A percentile compares a stretch with the other conserved stretches of the same genome.
phyloP scores from a whole-genome alignment of 2,329 filamentous ascomycete genomes.

The Phaeosphaeriaceae sp. region DNA sequence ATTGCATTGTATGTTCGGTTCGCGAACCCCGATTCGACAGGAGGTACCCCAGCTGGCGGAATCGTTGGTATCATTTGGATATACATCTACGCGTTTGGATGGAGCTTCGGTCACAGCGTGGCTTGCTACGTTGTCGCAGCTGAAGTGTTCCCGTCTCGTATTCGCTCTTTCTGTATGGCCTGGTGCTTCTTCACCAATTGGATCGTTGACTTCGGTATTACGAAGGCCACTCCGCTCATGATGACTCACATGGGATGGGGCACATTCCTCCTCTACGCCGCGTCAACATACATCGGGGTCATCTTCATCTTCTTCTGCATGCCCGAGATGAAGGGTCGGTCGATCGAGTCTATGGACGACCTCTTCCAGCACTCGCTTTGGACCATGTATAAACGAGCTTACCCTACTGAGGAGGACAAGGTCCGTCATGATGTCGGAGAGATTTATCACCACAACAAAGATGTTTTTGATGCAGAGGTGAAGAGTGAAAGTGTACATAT shows the following conservation, averaged over 20 bases:
- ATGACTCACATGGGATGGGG: slow-evolving; percentile 49
- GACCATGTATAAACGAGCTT: slow-evolving; percentile 53
- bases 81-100: slow-evolving; percentile 43
- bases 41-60: slow-evolving; percentile 50
- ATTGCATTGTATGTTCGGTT: slow-evolving; percentile 48
- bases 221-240: slow-evolving; percentile 43
- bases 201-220: slow-evolving; percentile 43
- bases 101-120: slow-evolving; percentile 39
- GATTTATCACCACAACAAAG: slow-evolving; percentile 7
- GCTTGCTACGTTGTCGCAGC: slow-evolving; percentile 38
- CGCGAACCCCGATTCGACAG: slow-evolving; percentile 34
- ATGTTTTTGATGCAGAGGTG: slow-evolving; percentile 12
- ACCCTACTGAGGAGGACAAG: slow-evolving; percentile 48
- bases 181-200: slow-evolving; percentile 41
- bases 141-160: slow-evolving; percentile 40
- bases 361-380: slow-evolving; percentile 48
- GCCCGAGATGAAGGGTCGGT: slow-evolving; percentile 41
- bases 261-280: slow-evolving; percentile 47
- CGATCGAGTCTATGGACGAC: slow-evolving; percentile 46
- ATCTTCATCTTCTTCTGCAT: slow-evolving; percentile 45
- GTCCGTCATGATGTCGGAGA: slow-evolving; percentile 41
- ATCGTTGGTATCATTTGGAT: slow-evolving; percentile 52
- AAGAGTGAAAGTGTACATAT: slow-evolving; percentile 10
- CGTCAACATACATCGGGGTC: slow-evolving; percentile 47
- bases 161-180: slow-evolving; percentile 40